Evolutionary conservation across 2,329 filamentous ascomycete genomes (phyloP), one percentile per base, ranked within the genome.

Genomic region (Didymella keratinophila): DNA sequence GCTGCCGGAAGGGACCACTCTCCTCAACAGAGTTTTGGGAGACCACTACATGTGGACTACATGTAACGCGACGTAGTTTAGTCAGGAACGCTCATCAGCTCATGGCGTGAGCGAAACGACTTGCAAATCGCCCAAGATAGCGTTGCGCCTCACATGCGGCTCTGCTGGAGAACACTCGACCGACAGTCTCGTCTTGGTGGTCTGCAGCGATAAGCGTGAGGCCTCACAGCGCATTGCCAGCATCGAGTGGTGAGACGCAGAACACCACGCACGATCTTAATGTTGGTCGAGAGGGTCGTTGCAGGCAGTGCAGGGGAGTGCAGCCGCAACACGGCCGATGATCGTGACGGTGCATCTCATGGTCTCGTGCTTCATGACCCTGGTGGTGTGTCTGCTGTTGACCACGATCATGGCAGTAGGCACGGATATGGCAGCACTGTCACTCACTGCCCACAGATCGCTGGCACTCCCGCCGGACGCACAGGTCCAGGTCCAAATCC

Each of bases 51-150:
- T 51, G 60, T 57, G 64, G 61, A 63, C 50, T 44, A 55, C 37
- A 49, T 51, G 60, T 57, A 64, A 62, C 55, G 57, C 61, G 51
- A 63, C 49, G 50, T 53, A 61, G 50, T 44, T 53, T 60, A 51
- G 48, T 48, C 49, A 61, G 42, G 56, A 55, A 44, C 20, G 32
- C 45, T 52, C 32, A 47, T 69, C 62, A 67, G 62, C 52, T 48
- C 62, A 66, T 59, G 64, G 66, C 66, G 66, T 69, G 66, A 69
- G 61, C 46, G 10, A 45, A 36, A 47, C 18, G 37, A 5, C 21
- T 20, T 49, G 32, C 32, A 7, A 36, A 36, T n/a, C 3, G 12
- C n/a, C 10, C 20, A 54, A 34, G 39, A 46, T 37, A 34, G 45
- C 46, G 10, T 12, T 32, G 37, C 49, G 49, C 44, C 36, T 48